Percentiles rank a stretch among this genome's conserved stretches.
These are phyloP conservation scores for Neurospora sp. DNA, from an alignment of 495 filamentous ascomycete genomes.

Conservation along the genomic window DNA sequence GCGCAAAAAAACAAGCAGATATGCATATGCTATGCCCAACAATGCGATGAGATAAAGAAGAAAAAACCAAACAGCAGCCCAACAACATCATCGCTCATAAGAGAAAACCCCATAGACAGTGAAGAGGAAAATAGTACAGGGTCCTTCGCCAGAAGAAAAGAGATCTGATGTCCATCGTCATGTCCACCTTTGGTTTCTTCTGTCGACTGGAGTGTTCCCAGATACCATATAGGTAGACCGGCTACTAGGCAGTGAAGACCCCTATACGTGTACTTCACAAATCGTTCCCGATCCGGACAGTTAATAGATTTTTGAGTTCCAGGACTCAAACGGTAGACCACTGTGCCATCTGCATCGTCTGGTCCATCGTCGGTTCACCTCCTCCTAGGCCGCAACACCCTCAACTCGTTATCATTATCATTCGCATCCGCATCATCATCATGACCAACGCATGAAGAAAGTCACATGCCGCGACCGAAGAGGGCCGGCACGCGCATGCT, in stretches of 20 bases:
- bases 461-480: conserved; percentile 24
- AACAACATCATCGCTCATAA: background rate
- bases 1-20: background rate
- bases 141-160: background rate
- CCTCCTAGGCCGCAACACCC: background rate
- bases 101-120: background rate
- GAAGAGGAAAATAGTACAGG: background rate
- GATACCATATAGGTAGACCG: too few species aligned
- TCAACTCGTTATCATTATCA: background rate
- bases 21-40: background rate
- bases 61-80: background rate
- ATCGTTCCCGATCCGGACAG: too few species aligned
- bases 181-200: background rate
- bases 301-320: too few species aligned
- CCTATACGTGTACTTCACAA: too few species aligned
- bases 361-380: background rate
- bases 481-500: conserved; percentile 18
- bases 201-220: too few species aligned
- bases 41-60: background rate
- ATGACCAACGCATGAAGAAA: background rate
- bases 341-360: too few species aligned
- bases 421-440: background rate
- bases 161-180: background rate
- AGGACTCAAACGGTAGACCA: too few species aligned
- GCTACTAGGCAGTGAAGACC: too few species aligned